A percentile compares a stretch with the other conserved stretches of the same genome.
Evolutionary conservation across 1,139 yeast species (phyloP).

Genomic region (Geotrichum phurueaensis): DNA sequence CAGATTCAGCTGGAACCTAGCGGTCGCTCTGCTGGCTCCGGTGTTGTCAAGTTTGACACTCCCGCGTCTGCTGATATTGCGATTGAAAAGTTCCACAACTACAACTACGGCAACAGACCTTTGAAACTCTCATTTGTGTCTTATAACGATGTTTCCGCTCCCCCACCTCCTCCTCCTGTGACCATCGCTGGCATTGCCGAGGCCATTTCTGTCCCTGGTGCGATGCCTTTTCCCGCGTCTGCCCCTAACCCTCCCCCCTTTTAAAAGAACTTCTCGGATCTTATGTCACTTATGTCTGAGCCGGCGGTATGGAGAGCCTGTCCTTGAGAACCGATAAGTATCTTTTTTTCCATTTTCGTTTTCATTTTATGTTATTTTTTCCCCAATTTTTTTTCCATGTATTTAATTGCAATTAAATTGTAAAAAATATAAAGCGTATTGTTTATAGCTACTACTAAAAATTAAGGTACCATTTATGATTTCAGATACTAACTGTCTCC

Average conservation of each 20-base stretch:
- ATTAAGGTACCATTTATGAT: neutral
- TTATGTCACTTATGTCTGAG: neutral
- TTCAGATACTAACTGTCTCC: neutral
- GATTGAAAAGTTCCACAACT: slow-evolving; percentile 64
- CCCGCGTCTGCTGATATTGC: slow-evolving; percentile 69
- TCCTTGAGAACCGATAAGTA: neutral
- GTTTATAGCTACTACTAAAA: neutral
- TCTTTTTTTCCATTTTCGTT: neutral
- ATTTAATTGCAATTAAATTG: neutral
- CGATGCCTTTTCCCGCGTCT: neutral
- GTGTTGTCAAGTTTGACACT: slow-evolving; percentile 72
- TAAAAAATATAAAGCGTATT: neutral
- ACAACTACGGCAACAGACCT: slow-evolving; percentile 79
- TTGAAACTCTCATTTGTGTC: slow-evolving; percentile 56
- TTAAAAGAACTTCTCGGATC: neutral
- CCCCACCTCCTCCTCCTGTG: slow-evolving; percentile 11
- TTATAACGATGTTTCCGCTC: slow-evolving; percentile 16
- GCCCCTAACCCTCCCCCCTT: neutral
- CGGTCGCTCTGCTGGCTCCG: slow-evolving; percentile 76
- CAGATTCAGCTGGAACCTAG: slow-evolving; percentile 62
- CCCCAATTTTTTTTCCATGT: neutral
- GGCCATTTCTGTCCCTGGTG: neutral
- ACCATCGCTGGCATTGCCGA: neutral
- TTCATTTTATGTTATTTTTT: neutral
- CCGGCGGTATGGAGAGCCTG: neutral